Evolutionary conservation across 495 filamentous ascomycete species (phyloP), one percentile per base, ranked within the genome.

Genomic region (Entonaema liquescens): DNA sequence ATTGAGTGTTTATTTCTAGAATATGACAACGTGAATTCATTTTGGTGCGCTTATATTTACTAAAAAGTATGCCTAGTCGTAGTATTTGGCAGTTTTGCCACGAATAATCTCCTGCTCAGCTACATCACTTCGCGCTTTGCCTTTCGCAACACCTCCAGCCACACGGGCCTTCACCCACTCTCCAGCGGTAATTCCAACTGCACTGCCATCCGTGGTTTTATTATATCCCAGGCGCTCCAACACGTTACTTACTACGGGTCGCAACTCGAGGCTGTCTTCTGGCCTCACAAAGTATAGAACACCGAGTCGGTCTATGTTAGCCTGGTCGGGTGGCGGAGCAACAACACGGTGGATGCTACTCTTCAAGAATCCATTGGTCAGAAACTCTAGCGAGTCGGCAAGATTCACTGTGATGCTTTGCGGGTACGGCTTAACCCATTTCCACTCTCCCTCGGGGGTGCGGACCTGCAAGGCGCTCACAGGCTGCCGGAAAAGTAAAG

Each of bases 351-450:
- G 85, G 25, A 87, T 79, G 42, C 81, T 85, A 17, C 81, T 83
- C 73, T 87, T 88, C 17, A 86, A 75, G 52, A 84, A 82, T 1
- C 85, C 83, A 36, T 82, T 75, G 5, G 83, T 86, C 36, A 86
- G 78, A 31, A 81, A 81, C 7, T 82, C 81, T 56, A 87, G 71
- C 3, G 84, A 79, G 73, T 87, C 85, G 23, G 80, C 83, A 0
- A 82, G 83, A 72, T 88, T 87, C 47, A 86, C 82, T 1, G 83
- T 86, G 59, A 88, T 87, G 2, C 80, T 84, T 1, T 81, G 82
- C n/a, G 83, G 78, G 47, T 84, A 80, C 4, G 85, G 81, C 74
- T 80, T 81, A 6, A 85, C 82, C 62, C 79, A 84, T 60, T 84
- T 84, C 84, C 84, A 86, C 42, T 80, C 71, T 0, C 79, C 82